phyloP scores from a whole-genome alignment of 495 filamentous ascomycete genomes.

The Penicillium simplicissimum region DNA sequence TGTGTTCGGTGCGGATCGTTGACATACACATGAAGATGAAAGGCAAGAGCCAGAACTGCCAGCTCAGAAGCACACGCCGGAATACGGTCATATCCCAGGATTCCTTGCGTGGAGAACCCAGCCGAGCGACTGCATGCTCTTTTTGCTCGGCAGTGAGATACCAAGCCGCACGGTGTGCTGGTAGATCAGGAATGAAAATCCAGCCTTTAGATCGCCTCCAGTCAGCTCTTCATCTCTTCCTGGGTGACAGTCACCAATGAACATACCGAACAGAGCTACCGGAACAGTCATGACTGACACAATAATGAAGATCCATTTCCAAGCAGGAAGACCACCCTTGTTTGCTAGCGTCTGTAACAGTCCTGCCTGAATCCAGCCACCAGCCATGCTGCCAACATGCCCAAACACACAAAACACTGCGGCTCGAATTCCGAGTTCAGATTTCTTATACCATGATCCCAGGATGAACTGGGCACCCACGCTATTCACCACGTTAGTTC shows the following conservation, averaged over 20 bases:
- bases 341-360: constrained; percentile 24
- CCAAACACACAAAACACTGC: constrained; percentile 36
- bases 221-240: background rate
- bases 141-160: constrained; percentile 36
- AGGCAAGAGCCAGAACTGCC: constrained; percentile 39
- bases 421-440: constrained; percentile 31
- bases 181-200: constrained; percentile 40
- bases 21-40: constrained; percentile 38
- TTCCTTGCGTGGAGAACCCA: constrained; percentile 24
- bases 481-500: constrained; percentile 16
- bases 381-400: constrained; percentile 32
- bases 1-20: background rate
- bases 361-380: constrained; percentile 36
- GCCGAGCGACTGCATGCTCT: constrained; percentile 30
- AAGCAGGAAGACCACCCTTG: constrained; percentile 31
- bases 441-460: constrained; percentile 33
- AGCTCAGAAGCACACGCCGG: constrained; percentile 33
- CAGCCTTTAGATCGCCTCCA: constrained; percentile 19
- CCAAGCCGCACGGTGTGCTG: constrained; percentile 35
- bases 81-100: constrained; percentile 36
- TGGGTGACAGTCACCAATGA: too few relatives aligned
- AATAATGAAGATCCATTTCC: constrained; percentile 39
- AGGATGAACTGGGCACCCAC: constrained; percentile 35
- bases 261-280: constrained; percentile 32
- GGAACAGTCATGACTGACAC: constrained; percentile 35